Evolutionary conservation across 2,329 filamentous ascomycete species (phyloP).

Genomic region (Hypoxylon sp.): DNA sequence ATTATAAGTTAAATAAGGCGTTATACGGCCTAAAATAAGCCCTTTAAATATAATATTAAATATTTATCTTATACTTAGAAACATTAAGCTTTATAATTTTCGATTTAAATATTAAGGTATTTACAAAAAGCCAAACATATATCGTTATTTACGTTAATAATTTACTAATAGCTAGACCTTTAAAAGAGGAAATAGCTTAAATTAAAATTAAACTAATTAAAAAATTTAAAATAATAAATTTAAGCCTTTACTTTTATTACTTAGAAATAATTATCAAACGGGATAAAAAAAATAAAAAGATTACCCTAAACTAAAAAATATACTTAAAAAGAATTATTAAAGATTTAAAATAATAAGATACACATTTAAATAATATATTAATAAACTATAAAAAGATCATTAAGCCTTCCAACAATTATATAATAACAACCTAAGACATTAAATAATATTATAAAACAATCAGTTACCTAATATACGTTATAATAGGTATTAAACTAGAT

Average conservation of each 20-base stretch:
- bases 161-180: constrained; percentile 20
- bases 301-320: constrained; percentile 23
- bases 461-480: no score
- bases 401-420: no score
- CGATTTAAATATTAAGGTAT: constrained; percentile 23
- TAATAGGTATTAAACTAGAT: no score
- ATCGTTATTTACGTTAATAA: constrained; percentile 27
- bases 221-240: constrained; percentile 29
- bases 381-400: constrained; percentile 17
- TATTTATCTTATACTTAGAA: constrained; percentile 13
- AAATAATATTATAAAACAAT: no score
- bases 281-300: constrained; percentile 22
- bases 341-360: constrained; percentile 18
- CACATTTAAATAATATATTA: no score
- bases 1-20: constrained; percentile 29
- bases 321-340: constrained; percentile 30
- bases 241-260: constrained; percentile 27
- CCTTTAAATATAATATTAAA: constrained; percentile 24
- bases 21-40: constrained; percentile 30
- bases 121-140: constrained; percentile 26
- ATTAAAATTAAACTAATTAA: constrained; percentile 23
- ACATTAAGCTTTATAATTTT: constrained; percentile 6
- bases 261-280: constrained; percentile 21
- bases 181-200: constrained; percentile 24
- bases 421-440: no score